Evolutionary conservation across 805 yeast genomes (phyloP), one percentile per base, ranked within the genome.

Genomic region (Kluyveromyces wickerhamii): DNA sequence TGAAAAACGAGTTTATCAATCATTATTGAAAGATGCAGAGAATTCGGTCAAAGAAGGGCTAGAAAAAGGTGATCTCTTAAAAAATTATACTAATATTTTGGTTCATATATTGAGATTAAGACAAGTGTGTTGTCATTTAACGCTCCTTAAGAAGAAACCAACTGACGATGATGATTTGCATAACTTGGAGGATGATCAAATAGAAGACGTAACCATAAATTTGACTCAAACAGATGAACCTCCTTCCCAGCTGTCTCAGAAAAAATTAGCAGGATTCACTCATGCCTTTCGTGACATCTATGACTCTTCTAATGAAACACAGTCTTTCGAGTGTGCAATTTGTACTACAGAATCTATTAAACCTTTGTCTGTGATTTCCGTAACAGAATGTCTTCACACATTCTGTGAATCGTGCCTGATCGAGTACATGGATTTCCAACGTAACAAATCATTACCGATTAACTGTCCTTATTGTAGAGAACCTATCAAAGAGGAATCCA

Each of bases 51-150:
- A 61, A 25, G 75, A 69, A 30, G 79, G 80, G 26, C 45, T 79
- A 42, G 69, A 63, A 23, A 62, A 69, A 3, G 96, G 95, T 4
- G 72, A 77, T 39, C 59, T 82, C n/a, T 54, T 83, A 44, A 77
- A 74, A 42, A 74, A 72, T 36, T 89, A 84, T 54, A 74, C 92
- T 2, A 76, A 82, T 19, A 84, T 89, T 45, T 62, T 89, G 44
- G 79, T 92, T 2, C 92, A 84, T 51, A 79, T 89, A 35, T 57
- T 89, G 42, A 66, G 97, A 37, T 65, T 89, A 24, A 67, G 97
- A 39, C 97, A 89, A 54, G 72, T 81, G 0, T 89, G 96, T 53
- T 86, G 95, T 50, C 96, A 89, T 53, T 69, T 80, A 12, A 74
- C 74, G 35, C 62, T 88, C 37, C 70, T 87, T 3, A 60, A 71